phyloP scores from a whole-genome alignment of 257 asterid species.

The Lantana camara region DNA sequence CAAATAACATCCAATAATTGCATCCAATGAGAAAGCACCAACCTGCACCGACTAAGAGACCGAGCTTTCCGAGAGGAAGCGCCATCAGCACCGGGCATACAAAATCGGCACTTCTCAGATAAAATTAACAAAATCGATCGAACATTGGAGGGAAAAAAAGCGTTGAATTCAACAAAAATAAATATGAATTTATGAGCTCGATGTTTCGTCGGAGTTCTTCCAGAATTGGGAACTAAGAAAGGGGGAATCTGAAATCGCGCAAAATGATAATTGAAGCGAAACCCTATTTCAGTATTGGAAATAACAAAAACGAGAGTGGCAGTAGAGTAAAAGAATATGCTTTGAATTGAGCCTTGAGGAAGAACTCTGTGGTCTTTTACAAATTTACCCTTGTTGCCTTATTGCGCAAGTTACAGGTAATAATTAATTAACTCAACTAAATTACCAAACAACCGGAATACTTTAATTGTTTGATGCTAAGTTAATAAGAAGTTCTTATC shows the following conservation, averaged over 20 bases:
- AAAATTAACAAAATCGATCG: slow-evolving; percentile 21
- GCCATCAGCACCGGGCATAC: slow-evolving; percentile 56
- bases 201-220: neutral
- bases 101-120: slow-evolving; percentile 18
- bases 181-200: neutral
- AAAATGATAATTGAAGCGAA: slow-evolving; percentile 17
- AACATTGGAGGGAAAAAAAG: slow-evolving; percentile 3
- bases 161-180: neutral
- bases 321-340: neutral
- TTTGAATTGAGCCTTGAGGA: neutral
- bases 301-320: slow-evolving; percentile 11
- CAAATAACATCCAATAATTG: neutral
- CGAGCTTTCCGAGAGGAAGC: slow-evolving; percentile 82
- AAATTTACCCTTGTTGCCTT: slow-evolving; percentile 15
- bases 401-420: slow-evolving; percentile 10
- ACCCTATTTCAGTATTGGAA: slow-evolving; percentile 32
- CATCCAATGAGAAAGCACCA: slow-evolving; percentile 19
- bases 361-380: too few species aligned
- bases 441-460: too few species aligned
- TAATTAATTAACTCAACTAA: too few species aligned
- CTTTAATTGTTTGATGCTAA: too few species aligned
- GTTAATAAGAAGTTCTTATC: too few species aligned
- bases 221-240: neutral
- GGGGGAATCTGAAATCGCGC: slow-evolving; percentile 9
- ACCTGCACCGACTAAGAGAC: slow-evolving; percentile 92